Percentiles rank a stretch among this genome's conserved stretches.
Conservation (phyloP, 2,329 filamentous ascomycete genomes). For the Zymoseptoria passerinii region DNA sequence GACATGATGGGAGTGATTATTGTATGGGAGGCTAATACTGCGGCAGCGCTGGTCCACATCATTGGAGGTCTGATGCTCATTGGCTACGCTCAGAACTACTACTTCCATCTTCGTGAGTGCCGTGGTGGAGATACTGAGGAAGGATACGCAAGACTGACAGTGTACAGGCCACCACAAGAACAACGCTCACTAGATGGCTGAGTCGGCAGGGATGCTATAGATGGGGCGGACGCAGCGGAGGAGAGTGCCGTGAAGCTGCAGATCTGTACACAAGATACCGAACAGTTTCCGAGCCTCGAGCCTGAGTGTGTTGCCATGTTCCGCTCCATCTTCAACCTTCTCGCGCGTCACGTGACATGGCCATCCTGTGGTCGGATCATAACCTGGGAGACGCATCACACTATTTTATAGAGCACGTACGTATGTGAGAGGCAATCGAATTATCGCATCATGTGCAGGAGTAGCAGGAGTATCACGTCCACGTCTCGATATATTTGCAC, state of each 20-base stretch:
- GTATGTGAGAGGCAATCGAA: no score
- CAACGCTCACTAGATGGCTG: constrained; percentile 73
- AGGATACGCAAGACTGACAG: constrained; percentile 16
- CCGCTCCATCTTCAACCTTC: constrained; percentile 5
- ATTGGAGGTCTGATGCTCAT: constrained; percentile 69
- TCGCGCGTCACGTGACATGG: neutral
- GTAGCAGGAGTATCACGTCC: no score
- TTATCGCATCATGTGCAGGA: no score
- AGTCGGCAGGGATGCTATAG: constrained; percentile 1
- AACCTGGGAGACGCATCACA: neutral
- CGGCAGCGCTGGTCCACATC: constrained; percentile 75
- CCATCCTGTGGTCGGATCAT: neutral
- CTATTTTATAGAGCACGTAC: no score
- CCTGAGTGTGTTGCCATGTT: neutral
- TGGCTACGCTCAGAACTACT: constrained; percentile 97
- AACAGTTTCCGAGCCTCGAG: constrained; percentile 8
- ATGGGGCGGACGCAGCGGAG: constrained; percentile 2
- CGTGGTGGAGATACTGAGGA: constrained; percentile 2
- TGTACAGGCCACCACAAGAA: constrained; percentile 96
- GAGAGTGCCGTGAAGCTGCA: constrained; percentile 6
- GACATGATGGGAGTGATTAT: constrained; percentile 2
- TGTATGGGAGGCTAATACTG: constrained; percentile 9
- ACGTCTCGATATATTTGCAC: neutral
- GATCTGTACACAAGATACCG: constrained; percentile 17
- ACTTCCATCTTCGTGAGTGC: constrained; percentile 95